Percentiles rank a stretch among this genome's conserved stretches.
Evolutionary conservation across 225 moss, liverwort and hornwort genomes (phyloP).

Genomic region (Thuidium tamariscinum): DNA sequence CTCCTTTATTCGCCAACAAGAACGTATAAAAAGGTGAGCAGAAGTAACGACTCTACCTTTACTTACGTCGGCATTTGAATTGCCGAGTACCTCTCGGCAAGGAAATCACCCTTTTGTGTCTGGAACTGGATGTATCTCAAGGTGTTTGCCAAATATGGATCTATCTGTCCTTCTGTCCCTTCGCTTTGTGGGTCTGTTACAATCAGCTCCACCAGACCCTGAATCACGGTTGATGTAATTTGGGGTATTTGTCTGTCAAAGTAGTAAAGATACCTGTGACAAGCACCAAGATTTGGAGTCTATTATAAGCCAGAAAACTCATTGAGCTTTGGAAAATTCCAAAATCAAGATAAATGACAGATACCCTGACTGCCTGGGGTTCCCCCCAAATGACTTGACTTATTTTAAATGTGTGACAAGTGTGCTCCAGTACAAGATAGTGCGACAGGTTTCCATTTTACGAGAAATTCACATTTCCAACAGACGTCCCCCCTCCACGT

Average conservation of each 20-base stretch:
- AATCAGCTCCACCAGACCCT: constrained; percentile 83
- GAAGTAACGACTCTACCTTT: not conserved
- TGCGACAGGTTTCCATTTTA: not conserved
- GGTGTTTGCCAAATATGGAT: constrained; percentile 70
- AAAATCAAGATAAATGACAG: not conserved
- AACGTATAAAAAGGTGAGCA: not conserved
- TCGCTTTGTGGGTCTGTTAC: constrained; percentile 73
- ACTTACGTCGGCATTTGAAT: constrained; percentile 22
- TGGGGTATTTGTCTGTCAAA: constrained; percentile 87
- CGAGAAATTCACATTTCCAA: not conserved
- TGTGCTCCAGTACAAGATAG: not conserved
- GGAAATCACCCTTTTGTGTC: constrained; percentile 63
- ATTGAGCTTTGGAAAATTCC: not conserved
- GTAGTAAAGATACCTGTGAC: constrained; percentile 77
- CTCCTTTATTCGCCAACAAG: not conserved
- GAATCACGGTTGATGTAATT: constrained; percentile 80
- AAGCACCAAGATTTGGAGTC: not conserved
- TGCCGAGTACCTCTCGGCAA: constrained; percentile 57
- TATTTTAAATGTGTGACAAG: not conserved
- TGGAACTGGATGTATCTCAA: constrained; percentile 84
- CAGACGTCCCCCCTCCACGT: not conserved
- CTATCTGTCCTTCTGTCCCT: constrained; percentile 48
- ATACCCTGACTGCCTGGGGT: not conserved
- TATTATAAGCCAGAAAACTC: not conserved
- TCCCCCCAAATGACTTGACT: not conserved